Evolutionary conservation across 768 basidiomycete species (phyloP).

Genomic region (Ramaria sp.): DNA sequence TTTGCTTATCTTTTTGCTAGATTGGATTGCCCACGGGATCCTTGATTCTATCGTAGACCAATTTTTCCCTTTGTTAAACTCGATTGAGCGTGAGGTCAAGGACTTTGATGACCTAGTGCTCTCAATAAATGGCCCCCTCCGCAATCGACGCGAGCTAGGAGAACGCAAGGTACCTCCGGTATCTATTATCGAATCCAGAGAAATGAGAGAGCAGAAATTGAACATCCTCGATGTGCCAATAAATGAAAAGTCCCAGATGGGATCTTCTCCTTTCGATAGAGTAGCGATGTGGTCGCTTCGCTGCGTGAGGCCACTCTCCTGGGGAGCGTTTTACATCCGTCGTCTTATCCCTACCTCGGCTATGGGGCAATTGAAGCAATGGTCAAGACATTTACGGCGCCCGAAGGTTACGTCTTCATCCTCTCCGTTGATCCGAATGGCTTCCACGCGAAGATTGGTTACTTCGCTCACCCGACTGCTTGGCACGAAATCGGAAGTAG

Average conservation of each 20-base stretch:
- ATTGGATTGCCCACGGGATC: conserved; percentile 90
- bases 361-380: background rate
- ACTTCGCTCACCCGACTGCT: conserved; percentile 69
- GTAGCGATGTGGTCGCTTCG: background rate
- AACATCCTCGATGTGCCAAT: too few species aligned
- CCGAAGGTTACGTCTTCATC: background rate
- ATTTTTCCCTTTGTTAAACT: conserved; percentile 76
- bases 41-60: conserved; percentile 91
- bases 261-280: too few species aligned
- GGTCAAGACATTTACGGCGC: background rate
- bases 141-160: background rate
- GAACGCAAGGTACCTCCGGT: background rate
- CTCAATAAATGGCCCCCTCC: conserved; percentile 7
- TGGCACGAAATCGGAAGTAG: conserved; percentile 72
- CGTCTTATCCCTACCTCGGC: background rate
- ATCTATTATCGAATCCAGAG: background rate
- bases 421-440: conserved; percentile 44
- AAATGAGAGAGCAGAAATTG: too few species aligned
- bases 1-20: conserved; percentile 26
- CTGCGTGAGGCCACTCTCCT: background rate
- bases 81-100: conserved; percentile 72
- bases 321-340: background rate
- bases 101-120: conserved; percentile 62
- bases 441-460: conserved; percentile 64
- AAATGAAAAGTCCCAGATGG: too few species aligned